Base-by-base conservation (phyloP, 139 green algal genomes). In the Coelastrella sp. region DNA sequence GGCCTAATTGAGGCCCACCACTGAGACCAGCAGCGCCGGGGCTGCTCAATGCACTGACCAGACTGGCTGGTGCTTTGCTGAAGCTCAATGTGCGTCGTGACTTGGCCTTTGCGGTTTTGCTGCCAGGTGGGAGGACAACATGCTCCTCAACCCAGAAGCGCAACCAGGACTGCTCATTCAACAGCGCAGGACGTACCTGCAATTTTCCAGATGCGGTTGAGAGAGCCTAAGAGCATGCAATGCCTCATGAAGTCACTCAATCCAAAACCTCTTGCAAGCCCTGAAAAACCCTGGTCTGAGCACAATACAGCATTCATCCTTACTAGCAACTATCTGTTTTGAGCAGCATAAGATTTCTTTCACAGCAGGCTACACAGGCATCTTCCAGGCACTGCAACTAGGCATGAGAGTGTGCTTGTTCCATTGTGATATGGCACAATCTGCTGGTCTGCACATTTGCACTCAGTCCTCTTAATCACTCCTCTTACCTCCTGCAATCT, bases 141-240 rank as follows among this genome's bases (percentile, higher is more conserved):
- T 91, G 88, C 89, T 92, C 89, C 78, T 73, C 88, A n/a, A 93
- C 90, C 72, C 57, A 85, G 25, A 91, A 84, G 20, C 91, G 91
- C 10, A 90, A 76, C 61, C 63, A 90, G 25, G 61, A 7, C 90
- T 98, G 96, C 58, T 96, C 95, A 91, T 98, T 98, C 78, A 98
- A 92, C 63, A 98, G 89, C 19, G 96, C 92, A 20, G 92, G 92
- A 22, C 76, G 72, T 4, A 93, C 91, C 76, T 90, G 87, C 63
- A 57, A 85, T 20, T 7, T 25, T 57, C n/a, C 96, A 91, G 72
- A 94, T 89, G 74, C 83, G 92, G 57, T 80, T 60, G 8, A 93
- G 93, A 70, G 74, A 95, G 59, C 91, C 91, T 70, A 91, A 68
- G 66, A 95, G 35, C 35, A 49, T 49, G 35, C 35, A 49, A 49